A percentile compares a stretch with the other conserved stretches of the same genome.
These are phyloP conservation scores for Epichloe brachyelytri DNA, from an alignment of 2,329 filamentous ascomycete species.

Conservation along the genomic window DNA sequence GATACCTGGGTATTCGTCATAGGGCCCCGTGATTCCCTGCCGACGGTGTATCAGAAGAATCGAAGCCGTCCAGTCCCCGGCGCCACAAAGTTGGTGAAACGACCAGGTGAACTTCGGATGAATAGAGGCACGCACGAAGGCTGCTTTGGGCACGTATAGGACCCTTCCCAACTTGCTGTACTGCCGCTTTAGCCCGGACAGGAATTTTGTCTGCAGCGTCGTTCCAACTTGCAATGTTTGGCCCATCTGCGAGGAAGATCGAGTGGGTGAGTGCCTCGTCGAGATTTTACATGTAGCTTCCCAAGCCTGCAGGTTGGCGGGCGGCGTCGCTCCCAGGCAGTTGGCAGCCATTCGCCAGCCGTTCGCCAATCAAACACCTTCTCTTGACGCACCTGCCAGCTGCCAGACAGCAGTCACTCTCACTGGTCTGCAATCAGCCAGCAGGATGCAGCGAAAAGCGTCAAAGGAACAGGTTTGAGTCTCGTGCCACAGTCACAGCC, in stretches of 20 bases:
- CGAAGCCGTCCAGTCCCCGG: not conserved
- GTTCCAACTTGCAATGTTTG: too few relatives aligned
- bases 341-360: not conserved
- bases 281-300: not conserved
- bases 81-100: not conserved
- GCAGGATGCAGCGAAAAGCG: too few relatives aligned
- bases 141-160: too few relatives aligned
- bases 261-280: not conserved
- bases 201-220: too few relatives aligned
- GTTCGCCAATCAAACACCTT: not conserved
- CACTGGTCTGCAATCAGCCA: too few relatives aligned
- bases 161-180: too few relatives aligned
- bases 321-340: not conserved
- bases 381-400: not conserved
- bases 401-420: not conserved
- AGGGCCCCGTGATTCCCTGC: not conserved
- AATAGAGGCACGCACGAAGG: too few relatives aligned
- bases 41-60: not conserved
- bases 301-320: conserved; percentile 1
- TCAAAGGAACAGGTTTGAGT: not conserved
- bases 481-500: too few relatives aligned
- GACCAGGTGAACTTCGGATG: not conserved
- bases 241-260: too few relatives aligned
- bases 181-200: too few relatives aligned
- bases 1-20: too few relatives aligned